Evolutionary conservation across 306 rosid genomes (phyloP), one percentile per base, ranked within the genome.

Genomic region (Inga leiocalycina): DNA sequence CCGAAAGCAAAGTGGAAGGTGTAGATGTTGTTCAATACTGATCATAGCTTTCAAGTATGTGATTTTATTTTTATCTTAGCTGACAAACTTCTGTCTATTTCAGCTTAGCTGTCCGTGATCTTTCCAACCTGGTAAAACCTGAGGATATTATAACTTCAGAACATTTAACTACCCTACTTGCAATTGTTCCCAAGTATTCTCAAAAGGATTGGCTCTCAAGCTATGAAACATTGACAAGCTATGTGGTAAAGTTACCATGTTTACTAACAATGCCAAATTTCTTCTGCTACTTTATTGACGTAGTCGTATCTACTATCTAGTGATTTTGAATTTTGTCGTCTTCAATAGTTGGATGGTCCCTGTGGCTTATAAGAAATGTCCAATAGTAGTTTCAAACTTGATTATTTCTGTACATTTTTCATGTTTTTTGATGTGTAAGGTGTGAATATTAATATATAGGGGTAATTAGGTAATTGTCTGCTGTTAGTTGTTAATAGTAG

Each of bases 1-100:
- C 82, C 79, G 93, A 74, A 93, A 93, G 90, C 98, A 93, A 89
- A 88, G 89, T 83, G 98, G 98, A 87, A 93, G 97, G 98, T 93
- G 86, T 48, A 11, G 11, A 43, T 69, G 13, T n/a, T 79, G 67
- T 30, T 62, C 32, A 7, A 46, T 78, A 17, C 45, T 37, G 46
- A 51, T 80, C 16, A 8, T 52, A 43, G 41, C 35, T 71, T 68
- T 67, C 6, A 17, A 37, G 12, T 10, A 30, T 27, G 45, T 69
- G 14, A 8, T 61, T 73, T 24, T 67, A 14, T 76, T 65, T 68
- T 62, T 45, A 61, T 76, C 68, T 74, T 54, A 19, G 43, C 79
- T 84, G 61, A 79, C 81, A 49, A 32, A 72, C 41, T 59, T 79
- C 20, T 70, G 41, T 37, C 54, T 37, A 48, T 86, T 86, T 82